Evolutionary conservation across 495 filamentous ascomycete species (phyloP), one percentile per base, ranked within the genome.

Genomic region (Parachaetomium inaequale): DNA sequence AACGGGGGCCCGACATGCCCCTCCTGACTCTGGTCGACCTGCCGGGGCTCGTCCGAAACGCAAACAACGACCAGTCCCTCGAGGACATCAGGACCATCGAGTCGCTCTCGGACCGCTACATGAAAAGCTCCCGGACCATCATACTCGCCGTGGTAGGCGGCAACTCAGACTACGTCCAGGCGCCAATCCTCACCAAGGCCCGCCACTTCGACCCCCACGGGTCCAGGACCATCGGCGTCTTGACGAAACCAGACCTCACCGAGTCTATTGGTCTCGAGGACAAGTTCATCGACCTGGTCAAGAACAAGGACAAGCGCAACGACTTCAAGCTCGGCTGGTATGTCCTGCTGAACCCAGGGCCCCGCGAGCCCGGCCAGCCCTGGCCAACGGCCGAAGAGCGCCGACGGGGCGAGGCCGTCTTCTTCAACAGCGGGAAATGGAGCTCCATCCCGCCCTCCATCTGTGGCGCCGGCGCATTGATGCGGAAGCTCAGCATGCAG

Each of bases 281-380:
- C 17, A 76, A 71, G 21, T 88, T 80, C 66, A 68, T 88, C 8
- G 71, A 79, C 4, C 73, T 87, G 2, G 76, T 84, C 5, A 71
- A 73, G 38, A 89, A 90, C 64, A 74, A 85, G 46, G 82, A 88
- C 62, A 70, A 62, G 45, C 61, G 71, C 26, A 78, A 84, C 36
- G 63, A 66, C 21, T 79, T 90, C 58, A 70, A 78, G 45, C 78
- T 89, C 0, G 87, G 86, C 17, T 90, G 85, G 85, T 86, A 88
- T 66, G 80, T 85, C 8, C 66, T 91, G 56, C 56, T 81, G 75
- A 63, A 89, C 82, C 72, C 79, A 69, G 46, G 76, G 43, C 61
- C 84, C 70, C 69, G 75, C 71, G 54, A 76, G 70, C 54, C 66
- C 46, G 50, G 68, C 63, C 25, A 68, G 67, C 53, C 68, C 1